Percentiles rank a stretch among this genome's conserved stretches.
These are phyloP conservation scores for Pseudocercospora fuligena DNA, from an alignment of 2,329 filamentous ascomycete species.

Conservation along the genomic window DNA sequence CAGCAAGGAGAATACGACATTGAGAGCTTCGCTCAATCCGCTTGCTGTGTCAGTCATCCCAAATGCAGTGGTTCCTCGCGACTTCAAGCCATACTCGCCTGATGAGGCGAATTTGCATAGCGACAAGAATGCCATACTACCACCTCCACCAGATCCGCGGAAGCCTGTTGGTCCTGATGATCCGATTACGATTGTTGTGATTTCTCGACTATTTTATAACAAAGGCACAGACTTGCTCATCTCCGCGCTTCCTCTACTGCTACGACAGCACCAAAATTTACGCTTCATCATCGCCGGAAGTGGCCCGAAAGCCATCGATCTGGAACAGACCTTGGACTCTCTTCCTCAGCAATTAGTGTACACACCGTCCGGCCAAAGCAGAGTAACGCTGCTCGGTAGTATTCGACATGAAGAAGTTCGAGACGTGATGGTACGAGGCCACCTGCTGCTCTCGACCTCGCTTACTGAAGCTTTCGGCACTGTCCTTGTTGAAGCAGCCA, in stretches of 20 bases:
- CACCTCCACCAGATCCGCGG: conserved; percentile 58
- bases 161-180: conserved; percentile 79
- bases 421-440: conserved; percentile 94
- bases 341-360: conserved; percentile 46
- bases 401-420: conserved; percentile 95
- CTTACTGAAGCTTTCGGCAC: conserved; percentile 97
- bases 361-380: conserved; percentile 72
- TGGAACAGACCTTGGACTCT: conserved; percentile 93
- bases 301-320: conserved; percentile 93
- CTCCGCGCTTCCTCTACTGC: conserved; percentile 88
- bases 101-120: conserved; percentile 26
- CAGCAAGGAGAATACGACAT: conserved; percentile 96
- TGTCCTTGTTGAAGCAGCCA: conserved; percentile 95
- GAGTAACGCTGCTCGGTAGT: conserved; percentile 88
- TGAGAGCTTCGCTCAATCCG: conserved; percentile 91
- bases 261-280: conserved; percentile 87
- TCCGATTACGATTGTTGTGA: conserved; percentile 93
- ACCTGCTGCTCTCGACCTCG: conserved; percentile 94
- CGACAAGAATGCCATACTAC: conserved; percentile 44
- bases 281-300: conserved; percentile 96
- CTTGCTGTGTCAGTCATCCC: conserved; percentile 98
- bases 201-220: conserved; percentile 97
- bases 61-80: conserved; percentile 95
- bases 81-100: conserved; percentile 75
- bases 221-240: conserved; percentile 98